Evolutionary conservation across 352 stramenopile genomes (phyloP).

Genomic region (Pelagophyceae sp.): DNA sequence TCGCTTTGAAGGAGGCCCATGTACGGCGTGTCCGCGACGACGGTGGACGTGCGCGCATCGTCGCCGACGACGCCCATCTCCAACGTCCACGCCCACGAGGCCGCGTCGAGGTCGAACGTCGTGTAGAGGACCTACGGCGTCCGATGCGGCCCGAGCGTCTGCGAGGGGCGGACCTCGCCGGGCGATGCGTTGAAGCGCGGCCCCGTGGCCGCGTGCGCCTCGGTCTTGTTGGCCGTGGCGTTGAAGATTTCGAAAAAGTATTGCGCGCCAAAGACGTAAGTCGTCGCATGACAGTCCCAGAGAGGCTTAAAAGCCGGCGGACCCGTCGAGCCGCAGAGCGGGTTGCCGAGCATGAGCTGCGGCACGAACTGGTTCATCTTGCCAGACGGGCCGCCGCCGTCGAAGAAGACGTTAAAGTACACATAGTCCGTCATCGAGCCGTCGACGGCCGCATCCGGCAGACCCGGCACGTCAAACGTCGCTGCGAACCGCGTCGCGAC

Average conservation of each 20-base stretch:
- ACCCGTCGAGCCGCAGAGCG: neutral
- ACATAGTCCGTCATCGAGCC: neutral
- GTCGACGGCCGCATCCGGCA: neutral
- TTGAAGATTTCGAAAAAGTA: neutral
- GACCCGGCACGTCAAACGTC: neutral
- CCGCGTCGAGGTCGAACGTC: neutral
- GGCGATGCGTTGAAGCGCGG: neutral
- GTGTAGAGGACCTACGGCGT: no score
- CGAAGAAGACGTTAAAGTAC: constrained; percentile 5
- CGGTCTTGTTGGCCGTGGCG: neutral
- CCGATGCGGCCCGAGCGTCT: no score
- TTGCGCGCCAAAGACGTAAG: neutral
- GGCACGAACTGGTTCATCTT: neutral
- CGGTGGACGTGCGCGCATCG: neutral
- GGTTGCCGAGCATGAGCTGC: neutral
- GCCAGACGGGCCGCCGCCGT: neutral
- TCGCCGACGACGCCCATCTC: neutral
- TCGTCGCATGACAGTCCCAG: neutral
- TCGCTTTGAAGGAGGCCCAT: neutral
- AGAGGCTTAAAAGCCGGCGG: neutral
- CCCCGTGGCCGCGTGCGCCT: neutral
- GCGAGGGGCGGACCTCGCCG: no score
- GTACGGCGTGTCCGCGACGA: neutral
- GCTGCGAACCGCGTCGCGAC: neutral
- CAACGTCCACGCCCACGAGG: neutral